Base-by-base conservation (phyloP, 2,329 filamentous ascomycete species). In the Aspergillus niger region DNA sequence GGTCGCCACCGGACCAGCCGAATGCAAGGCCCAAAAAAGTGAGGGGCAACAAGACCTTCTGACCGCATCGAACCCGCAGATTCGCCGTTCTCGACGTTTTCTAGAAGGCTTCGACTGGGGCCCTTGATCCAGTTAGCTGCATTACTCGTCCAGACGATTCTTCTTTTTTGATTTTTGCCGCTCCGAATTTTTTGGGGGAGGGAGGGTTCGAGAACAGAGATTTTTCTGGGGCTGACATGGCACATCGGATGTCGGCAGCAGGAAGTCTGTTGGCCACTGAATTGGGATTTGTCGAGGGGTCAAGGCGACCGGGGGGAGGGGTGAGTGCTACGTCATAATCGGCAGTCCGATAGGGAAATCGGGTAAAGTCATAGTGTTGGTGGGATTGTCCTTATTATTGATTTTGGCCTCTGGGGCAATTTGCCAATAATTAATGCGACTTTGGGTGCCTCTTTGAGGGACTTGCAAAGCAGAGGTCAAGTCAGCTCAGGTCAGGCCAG, bases 41-140 rank as follows among this genome's bases (percentile, higher is more conserved):
- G 59, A 52, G 55, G 60, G 59, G 54, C 56, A 59, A 30, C 52
- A 36, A 49, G 49, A 36, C 38, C 44, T 39, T 28, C 53, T 43
- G 28, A 47, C 56, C 61, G 62, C 60, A 58, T 60, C 54, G 54
- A 63, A 58, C 47, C 55, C 55, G 58, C 54, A 58, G 57, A 58
- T 51, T 55, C 57, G 55, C 62, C 65, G 64, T 74, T 74, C 72
- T 70, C 63, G 71, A 71, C 57, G 67, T 71, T 65, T 75, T 75
- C 72, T 74, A 74, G 72, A 75, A 75, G 66, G 50, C 59, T 68
- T 61, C 60, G 58, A 61, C 56, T 66, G 66, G 66, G 61, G 65
- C 65, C 30, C n/a, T 36, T 17, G 49, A 8, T 10, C 39, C 20
- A 58, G 44, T 38, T 55, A 63, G 65, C 59, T 65, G 67, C 67